phyloP scores from a whole-genome alignment of 768 basidiomycete species.

The Cystobasidium tubakii region DNA sequence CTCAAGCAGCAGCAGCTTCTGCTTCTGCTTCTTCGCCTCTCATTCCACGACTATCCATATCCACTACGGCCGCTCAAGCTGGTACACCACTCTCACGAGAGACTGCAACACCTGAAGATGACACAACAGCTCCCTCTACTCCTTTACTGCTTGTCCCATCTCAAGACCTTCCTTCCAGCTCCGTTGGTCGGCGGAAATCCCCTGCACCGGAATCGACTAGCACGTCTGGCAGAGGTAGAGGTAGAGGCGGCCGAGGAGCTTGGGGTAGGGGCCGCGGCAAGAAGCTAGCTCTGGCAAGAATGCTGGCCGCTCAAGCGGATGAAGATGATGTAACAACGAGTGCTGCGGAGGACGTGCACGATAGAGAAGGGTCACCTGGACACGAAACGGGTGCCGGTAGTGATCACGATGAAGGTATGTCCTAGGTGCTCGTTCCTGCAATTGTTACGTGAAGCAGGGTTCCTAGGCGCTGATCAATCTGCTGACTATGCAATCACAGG shows the following conservation, averaged over 20 bases:
- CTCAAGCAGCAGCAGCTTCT: constrained; percentile 2
- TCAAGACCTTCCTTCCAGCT: neutral
- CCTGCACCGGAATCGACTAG: neutral
- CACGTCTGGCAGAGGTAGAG: constrained; percentile 2
- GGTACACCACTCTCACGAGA: neutral
- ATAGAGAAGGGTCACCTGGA: constrained; percentile 17
- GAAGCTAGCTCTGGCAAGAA: neutral
- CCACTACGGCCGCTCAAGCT: neutral
- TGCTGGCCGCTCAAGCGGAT: constrained; percentile 5
- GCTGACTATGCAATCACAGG: neutral
- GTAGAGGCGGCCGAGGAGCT: constrained; percentile 14
- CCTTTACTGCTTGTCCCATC: neutral
- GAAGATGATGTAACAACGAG: neutral
- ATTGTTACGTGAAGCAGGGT: neutral
- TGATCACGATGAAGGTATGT: constrained; percentile 33
- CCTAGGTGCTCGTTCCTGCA: neutral
- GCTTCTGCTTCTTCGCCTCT: neutral
- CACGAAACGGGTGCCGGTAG: constrained; percentile 22
- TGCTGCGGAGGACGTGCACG: constrained; percentile 13
- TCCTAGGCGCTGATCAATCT: neutral
- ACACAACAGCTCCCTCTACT: neutral
- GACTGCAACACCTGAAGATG: constrained; percentile 2
- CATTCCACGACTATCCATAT: neutral
- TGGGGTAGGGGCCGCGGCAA: constrained; percentile 16
- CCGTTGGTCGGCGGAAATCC: neutral